A percentile compares a stretch with the other conserved stretches of the same genome.
Conservation (phyloP, 345 rosid species). For the Pistacia vera region DNA sequence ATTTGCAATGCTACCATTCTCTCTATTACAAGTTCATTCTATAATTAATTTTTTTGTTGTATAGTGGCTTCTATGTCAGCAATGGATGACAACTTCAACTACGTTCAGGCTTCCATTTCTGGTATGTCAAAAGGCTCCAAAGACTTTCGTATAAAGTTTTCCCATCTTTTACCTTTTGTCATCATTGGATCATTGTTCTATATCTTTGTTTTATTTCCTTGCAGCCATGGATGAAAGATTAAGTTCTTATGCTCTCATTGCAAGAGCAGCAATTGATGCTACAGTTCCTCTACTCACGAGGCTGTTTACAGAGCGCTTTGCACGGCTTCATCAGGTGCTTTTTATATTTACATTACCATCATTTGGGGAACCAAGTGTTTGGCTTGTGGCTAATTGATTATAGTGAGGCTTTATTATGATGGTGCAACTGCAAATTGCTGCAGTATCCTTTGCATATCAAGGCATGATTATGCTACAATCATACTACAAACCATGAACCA, state of each 20-base stretch:
- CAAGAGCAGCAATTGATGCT: conserved; percentile 81
- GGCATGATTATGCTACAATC: background rate
- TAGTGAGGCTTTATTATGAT: background rate
- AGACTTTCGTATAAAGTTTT: conserved; percentile 2
- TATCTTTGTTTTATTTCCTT: conserved; percentile 30
- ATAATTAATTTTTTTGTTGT: conserved; percentile 17
- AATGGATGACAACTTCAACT: conserved; percentile 61
- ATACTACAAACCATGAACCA: background rate
- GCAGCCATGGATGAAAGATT: conserved; percentile 98
- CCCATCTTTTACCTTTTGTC: background rate
- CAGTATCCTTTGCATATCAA: background rate
- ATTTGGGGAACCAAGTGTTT: conserved; percentile 13
- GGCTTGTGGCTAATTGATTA: conserved; percentile 9
- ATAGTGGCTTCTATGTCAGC: conserved; percentile 73
- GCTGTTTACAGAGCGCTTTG: conserved; percentile 68
- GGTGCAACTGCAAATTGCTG: background rate
- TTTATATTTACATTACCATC: conserved; percentile 19
- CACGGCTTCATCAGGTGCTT: conserved; percentile 82
- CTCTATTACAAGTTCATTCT: conserved; percentile 7
- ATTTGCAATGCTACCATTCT: conserved; percentile 20
- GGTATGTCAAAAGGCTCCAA: conserved; percentile 47
- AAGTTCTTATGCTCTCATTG: conserved; percentile 94
- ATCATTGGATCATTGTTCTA: background rate
- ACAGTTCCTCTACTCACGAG: conserved; percentile 80
- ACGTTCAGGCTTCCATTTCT: conserved; percentile 82